Evolutionary conservation across 164 flowering plant genomes (phyloP), one percentile per base, ranked within the genome.

Genomic region (Dillenia suffruticosa): DNA sequence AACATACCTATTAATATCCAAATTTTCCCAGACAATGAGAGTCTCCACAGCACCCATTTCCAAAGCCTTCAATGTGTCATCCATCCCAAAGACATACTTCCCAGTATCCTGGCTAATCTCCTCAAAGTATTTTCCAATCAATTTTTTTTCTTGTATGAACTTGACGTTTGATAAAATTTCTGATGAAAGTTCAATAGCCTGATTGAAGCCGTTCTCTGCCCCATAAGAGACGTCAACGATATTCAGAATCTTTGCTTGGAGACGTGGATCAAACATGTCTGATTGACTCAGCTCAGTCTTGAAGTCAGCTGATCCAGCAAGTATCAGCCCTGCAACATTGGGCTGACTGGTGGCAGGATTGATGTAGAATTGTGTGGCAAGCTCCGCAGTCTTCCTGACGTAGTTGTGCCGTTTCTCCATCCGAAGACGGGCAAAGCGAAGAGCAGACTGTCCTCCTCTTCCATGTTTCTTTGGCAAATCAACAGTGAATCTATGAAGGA

Each of bases 221-320:
- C 40, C 40, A 2, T 26, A 26, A 26, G 40, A 26, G 40, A 26
- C 40, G 3, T 26, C 40, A 26, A 26, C 40, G 2, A 26, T 3
- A 26, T 26, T 26, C 40, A 26, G 40, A 2, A 26, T 26, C 40
- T 26, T 26, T 2, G 40, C 40, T 26, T 26, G 40, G 40, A 79
- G 65, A 17, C 82, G 77, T 3, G 75, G 82, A 67, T 79, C 82
- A 69, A 79, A 79, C 82, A 79, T 79, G 57, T 79, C 80, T 9
- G 79, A 79, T 52, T 79, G 82, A 49, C 82, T 79, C 52, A 79
- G 45, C 75, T 78, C 82, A 22, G 82, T 79, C 46, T 79, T 76
- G 75, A 79, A 79, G 59, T 79, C 80, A 24, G 82, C 82, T 54
- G 82, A 79, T 16, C 82, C 82, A 66, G 82, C 82, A 7, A 79